Evolutionary conservation across 2,329 filamentous ascomycete genomes (phyloP).

Genomic region (Juglanconis sp.): DNA sequence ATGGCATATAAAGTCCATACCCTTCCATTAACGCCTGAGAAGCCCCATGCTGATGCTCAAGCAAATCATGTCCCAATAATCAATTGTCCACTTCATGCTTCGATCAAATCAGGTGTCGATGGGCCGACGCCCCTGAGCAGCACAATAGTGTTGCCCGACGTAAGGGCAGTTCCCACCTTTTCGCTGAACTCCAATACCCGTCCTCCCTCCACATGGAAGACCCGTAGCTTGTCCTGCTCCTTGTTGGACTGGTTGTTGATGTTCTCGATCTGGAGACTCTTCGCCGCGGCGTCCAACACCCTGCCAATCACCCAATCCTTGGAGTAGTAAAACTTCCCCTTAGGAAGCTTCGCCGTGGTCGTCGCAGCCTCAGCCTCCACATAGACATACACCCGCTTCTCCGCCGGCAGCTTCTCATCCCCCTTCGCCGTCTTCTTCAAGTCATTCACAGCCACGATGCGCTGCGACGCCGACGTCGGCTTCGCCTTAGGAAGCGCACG

Average conservation of each 20-base stretch:
- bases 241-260: constrained; percentile 74
- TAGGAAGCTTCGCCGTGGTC: constrained; percentile 77
- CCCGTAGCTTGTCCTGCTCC: constrained; percentile 75
- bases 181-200: constrained; percentile 83
- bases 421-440: constrained; percentile 89
- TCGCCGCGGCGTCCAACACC: constrained; percentile 74
- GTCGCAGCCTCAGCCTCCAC: constrained; percentile 89
- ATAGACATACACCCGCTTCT: constrained; percentile 86
- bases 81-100: constrained; percentile 34
- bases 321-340: constrained; percentile 76
- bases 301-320: constrained; percentile 87
- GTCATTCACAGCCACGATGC: constrained; percentile 67
- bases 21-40: constrained; percentile 1
- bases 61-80: background rate
- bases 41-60: background rate
- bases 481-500: constrained; percentile 60
- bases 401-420: constrained; percentile 72
- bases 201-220: constrained; percentile 92
- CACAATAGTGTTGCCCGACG: constrained; percentile 86
- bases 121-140: constrained; percentile 80
- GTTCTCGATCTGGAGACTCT: constrained; percentile 74
- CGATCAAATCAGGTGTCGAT: constrained; percentile 66
- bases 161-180: constrained; percentile 70
- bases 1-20: background rate
- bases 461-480: constrained; percentile 59